A percentile compares a stretch with the other conserved stretches of the same genome.
Evolutionary conservation across 768 basidiomycete species (phyloP).

Genomic region (Kwoniella mangroviensis): DNA sequence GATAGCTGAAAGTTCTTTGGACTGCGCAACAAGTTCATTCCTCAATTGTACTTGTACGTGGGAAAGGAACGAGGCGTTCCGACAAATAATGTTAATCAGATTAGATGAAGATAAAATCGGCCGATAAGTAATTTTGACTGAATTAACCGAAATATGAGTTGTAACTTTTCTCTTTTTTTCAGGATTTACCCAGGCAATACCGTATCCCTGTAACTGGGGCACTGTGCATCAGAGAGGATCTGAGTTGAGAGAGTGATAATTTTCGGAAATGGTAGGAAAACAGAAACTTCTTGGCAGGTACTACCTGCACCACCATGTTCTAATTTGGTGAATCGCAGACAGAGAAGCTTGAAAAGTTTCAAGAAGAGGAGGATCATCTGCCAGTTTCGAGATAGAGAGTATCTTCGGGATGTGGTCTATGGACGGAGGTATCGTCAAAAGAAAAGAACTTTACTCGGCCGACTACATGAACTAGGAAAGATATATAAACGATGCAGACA

Average conservation of each 20-base stretch:
- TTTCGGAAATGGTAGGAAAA: neutral
- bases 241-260: neutral
- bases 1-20: too few relatives aligned
- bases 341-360: too few relatives aligned
- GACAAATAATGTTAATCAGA: neutral
- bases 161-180: neutral
- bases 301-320: neutral
- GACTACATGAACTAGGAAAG: neutral
- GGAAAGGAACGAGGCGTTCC: neutral
- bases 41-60: neutral
- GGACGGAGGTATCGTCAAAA: neutral
- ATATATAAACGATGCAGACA: neutral
- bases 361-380: too few relatives aligned
- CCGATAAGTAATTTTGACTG: slow-evolving; percentile 1
- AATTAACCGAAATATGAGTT: slow-evolving; percentile 1
- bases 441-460: neutral
- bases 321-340: too few relatives aligned
- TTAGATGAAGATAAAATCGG: slow-evolving; percentile 8
- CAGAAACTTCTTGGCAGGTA: neutral
- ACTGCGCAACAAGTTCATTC: neutral
- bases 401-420: neutral
- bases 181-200: neutral
- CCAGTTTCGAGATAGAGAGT: too few relatives aligned
- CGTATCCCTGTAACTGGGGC: too few relatives aligned
- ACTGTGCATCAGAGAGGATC: too few relatives aligned